Evolutionary conservation across 352 stramenopile genomes (phyloP).

Genomic region (Globisporangium abappressorium): DNA sequence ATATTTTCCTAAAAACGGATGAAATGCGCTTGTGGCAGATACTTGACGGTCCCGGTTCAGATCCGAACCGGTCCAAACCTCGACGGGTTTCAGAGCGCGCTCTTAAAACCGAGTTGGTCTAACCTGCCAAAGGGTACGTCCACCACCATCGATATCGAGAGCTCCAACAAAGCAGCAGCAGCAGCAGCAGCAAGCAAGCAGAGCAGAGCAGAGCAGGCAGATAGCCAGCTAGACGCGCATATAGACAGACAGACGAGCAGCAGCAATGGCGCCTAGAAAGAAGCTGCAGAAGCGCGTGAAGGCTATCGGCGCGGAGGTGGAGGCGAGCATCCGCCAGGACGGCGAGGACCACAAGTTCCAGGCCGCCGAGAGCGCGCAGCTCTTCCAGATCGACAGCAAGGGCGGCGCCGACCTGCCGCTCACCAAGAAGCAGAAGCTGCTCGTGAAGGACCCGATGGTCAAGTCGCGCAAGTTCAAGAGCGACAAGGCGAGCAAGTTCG

Average conservation of each 20-base stretch:
- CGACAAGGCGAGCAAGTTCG: constrained; percentile 58
- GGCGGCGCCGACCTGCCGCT: constrained; percentile 40
- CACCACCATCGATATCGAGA: not conserved
- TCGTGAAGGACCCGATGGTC: constrained; percentile 69
- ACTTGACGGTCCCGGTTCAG: not conserved
- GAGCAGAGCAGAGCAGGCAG: not conserved
- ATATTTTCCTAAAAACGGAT: too few relatives aligned
- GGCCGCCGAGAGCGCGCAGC: constrained; percentile 56
- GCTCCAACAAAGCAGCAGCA: not conserved
- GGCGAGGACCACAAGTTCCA: constrained; percentile 80
- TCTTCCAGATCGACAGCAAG: constrained; percentile 81
- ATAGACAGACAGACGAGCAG: not conserved
- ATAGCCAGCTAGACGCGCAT: not conserved
- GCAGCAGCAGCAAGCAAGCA: not conserved
- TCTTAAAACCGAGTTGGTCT: not conserved
- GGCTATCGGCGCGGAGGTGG: constrained; percentile 65
- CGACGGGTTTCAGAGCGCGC: not conserved
- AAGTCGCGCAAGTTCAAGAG: constrained; percentile 71
- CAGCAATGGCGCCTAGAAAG: constrained; percentile 46
- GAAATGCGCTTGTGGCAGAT: too few relatives aligned
- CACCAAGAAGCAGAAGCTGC: constrained; percentile 68
- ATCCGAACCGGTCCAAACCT: not conserved
- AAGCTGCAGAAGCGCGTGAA: constrained; percentile 66
- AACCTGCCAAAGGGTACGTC: not conserved
- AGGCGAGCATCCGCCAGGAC: constrained; percentile 76